Conservation (phyloP, 306 rosid genomes). For the Dryas octopetala region DNA sequence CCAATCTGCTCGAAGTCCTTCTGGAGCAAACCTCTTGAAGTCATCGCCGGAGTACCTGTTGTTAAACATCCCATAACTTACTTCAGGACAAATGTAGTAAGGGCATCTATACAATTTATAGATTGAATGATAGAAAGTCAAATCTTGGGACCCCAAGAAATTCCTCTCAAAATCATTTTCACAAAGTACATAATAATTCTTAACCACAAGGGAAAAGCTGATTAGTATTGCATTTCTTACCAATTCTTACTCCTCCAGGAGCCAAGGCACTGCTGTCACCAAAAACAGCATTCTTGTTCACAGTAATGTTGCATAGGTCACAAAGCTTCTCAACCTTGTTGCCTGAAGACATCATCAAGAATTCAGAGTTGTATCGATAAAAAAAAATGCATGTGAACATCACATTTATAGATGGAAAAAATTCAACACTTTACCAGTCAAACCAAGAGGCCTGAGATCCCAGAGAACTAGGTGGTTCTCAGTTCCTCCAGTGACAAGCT, state of each 20-base stretch:
- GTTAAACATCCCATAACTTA: conserved; percentile 19
- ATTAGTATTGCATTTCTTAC: conserved; percentile 41
- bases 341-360: conserved; percentile 48
- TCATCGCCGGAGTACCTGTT: conserved; percentile 94
- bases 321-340: conserved; percentile 98
- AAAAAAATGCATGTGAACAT: background rate
- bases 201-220: background rate
- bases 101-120: too few species aligned
- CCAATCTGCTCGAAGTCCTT: conserved; percentile 91
- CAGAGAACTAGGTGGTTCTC: conserved; percentile 96
- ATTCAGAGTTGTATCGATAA: background rate
- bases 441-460: conserved; percentile 97
- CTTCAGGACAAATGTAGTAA: conserved; percentile 9
- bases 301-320: conserved; percentile 83
- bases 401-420: background rate
- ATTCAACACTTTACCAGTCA: conserved; percentile 58
- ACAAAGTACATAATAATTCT: background rate
- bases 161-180: too few species aligned
- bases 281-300: conserved; percentile 94
- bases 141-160: background rate
- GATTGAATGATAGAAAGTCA: background rate
- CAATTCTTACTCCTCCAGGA: conserved; percentile 92
- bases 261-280: conserved; percentile 99
- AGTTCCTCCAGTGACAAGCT: conserved; percentile 92
- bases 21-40: conserved; percentile 89